Evolutionary conservation across 768 basidiomycete genomes (phyloP).

Genomic region (Termitomyces sp.): DNA sequence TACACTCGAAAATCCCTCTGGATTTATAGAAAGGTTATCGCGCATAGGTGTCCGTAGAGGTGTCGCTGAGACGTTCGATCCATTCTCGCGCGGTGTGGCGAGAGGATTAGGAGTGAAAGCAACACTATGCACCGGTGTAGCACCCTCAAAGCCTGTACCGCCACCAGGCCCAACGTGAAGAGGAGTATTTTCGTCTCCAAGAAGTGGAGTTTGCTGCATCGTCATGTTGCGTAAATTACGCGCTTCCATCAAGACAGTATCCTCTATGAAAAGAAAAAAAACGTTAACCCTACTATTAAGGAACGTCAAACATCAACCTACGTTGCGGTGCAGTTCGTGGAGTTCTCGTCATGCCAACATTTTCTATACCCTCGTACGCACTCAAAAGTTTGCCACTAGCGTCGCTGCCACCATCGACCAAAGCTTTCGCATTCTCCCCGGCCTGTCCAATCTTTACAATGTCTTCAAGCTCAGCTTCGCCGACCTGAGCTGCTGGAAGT

Average conservation of each 20-base stretch:
- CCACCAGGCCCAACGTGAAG: conserved; percentile 67
- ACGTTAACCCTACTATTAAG: background rate
- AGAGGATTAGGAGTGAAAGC: conserved; percentile 96
- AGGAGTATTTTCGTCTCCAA: conserved; percentile 98
- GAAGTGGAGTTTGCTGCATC: conserved; percentile 84
- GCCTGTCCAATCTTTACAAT: conserved; percentile 98
- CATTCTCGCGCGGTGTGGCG: conserved; percentile 67
- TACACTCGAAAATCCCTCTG: conserved; percentile 48
- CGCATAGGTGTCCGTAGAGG: conserved; percentile 93
- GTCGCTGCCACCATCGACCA: conserved; percentile 79
- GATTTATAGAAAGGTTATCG: conserved; percentile 88
- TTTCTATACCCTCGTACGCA: conserved; percentile 87
- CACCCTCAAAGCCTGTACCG: conserved; percentile 91
- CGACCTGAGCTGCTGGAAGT: conserved; percentile 87
- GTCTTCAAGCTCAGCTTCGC: conserved; percentile 91
- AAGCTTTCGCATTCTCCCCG: conserved; percentile 80
- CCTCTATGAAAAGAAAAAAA: conserved; percentile 49
- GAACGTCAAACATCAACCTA: conserved; percentile 21
- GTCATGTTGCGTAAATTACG: conserved; percentile 94
- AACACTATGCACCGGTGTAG: conserved; percentile 87
- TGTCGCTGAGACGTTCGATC: conserved; percentile 51
- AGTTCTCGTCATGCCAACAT: conserved; percentile 88
- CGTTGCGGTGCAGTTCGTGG: conserved; percentile 92
- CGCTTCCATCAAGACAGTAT: conserved; percentile 91
- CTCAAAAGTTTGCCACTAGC: conserved; percentile 83